These are phyloP conservation scores for Plasmopara viticola DNA, from an alignment of 352 stramenopile genomes.

Conservation along the genomic window DNA sequence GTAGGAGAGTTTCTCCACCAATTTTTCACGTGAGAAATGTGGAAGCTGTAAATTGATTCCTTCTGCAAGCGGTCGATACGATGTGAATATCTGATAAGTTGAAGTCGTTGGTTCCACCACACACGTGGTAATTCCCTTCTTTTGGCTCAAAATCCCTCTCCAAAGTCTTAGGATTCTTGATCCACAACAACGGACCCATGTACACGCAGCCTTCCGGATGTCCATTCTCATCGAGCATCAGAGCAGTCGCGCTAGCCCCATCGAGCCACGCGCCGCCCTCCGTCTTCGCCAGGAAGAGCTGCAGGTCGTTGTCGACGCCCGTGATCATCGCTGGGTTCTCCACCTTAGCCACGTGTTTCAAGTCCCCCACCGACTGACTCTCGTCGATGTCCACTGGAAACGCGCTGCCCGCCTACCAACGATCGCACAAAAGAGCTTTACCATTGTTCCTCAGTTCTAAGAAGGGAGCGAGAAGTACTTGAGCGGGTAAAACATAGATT, in stretches of 20 bases:
- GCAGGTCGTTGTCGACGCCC: not conserved
- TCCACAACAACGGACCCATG: not conserved
- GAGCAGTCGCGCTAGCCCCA: not conserved
- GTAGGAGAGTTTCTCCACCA: too few species aligned
- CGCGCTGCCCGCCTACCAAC: not conserved
- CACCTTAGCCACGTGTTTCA: not conserved
- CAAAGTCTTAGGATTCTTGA: not conserved
- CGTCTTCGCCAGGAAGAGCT: not conserved
- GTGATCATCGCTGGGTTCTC: not conserved
- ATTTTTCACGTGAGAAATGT: too few species aligned
- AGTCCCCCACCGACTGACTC: not conserved
- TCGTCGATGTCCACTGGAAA: not conserved
- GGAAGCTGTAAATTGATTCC: too few species aligned
- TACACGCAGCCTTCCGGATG: not conserved
- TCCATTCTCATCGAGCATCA: not conserved
- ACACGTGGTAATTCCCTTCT: too few species aligned
- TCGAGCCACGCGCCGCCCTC: not conserved
- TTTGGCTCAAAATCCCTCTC: too few species aligned
- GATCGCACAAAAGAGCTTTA: too few species aligned
- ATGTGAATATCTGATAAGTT: conserved; percentile 3
- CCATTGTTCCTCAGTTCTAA: too few species aligned
- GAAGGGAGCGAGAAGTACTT: not conserved
- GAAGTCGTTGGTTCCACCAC: too few species aligned
- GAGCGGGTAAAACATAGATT: not conserved
- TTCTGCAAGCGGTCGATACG: not conserved